These are phyloP conservation scores for Lecanicillium sp. DNA, from an alignment of 2,329 filamentous ascomycete genomes.

Conservation along the genomic window DNA sequence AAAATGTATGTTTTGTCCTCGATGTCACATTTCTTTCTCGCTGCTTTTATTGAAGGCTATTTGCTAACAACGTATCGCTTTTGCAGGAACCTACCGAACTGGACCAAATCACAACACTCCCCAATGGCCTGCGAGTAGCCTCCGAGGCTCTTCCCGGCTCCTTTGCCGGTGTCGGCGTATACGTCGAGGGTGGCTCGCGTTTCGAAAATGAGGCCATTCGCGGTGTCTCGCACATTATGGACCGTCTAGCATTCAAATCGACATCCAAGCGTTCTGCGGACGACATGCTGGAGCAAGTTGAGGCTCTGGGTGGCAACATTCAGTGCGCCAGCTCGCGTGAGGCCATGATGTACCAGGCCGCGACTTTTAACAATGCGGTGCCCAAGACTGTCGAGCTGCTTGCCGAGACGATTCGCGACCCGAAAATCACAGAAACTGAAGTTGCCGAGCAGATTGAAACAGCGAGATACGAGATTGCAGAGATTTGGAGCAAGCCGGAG, in stretches of 20 bases:
- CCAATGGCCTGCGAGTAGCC: constrained; percentile 89
- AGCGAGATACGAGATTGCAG: constrained; percentile 88
- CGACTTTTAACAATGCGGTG: constrained; percentile 92
- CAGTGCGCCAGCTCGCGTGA: constrained; percentile 94
- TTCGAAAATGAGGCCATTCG: constrained; percentile 82
- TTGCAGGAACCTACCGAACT: constrained; percentile 68
- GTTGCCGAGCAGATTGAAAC: constrained; percentile 81
- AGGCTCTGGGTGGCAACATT: constrained; percentile 87
- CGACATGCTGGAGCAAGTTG: constrained; percentile 79
- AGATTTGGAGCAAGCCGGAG: constrained; percentile 97
- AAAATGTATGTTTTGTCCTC: constrained; percentile 18
- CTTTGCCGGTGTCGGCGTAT: constrained; percentile 91
- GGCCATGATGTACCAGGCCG: constrained; percentile 97
- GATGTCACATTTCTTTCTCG: neutral
- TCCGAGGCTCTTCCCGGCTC: constrained; percentile 91
- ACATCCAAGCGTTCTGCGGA: constrained; percentile 67
- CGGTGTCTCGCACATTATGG: constrained; percentile 93
- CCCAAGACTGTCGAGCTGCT: constrained; percentile 73
- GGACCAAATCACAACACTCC: constrained; percentile 77
- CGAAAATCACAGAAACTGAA: constrained; percentile 77
- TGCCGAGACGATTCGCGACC: constrained; percentile 87
- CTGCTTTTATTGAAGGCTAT: no score
- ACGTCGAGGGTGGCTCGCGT: constrained; percentile 88
- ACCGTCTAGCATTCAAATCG: constrained; percentile 88
- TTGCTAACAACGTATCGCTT: no score